Conservation (phyloP, 2,329 filamentous ascomycete species). For the Didymella segeticola region DNA sequence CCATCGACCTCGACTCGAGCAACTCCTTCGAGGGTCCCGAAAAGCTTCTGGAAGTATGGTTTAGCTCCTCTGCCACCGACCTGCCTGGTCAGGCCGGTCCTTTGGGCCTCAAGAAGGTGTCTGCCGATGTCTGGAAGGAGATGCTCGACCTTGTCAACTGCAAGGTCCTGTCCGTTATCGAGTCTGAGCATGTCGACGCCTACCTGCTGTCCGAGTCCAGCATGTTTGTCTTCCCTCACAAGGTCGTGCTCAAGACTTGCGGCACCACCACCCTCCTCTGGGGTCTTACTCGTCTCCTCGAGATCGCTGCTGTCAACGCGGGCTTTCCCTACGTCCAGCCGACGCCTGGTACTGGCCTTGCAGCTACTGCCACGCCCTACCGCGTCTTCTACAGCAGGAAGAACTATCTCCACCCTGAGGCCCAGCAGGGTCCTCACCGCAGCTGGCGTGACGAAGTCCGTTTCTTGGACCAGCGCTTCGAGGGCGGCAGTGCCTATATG, state of each 20-base stretch:
- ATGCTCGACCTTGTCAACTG: slow-evolving; percentile 99
- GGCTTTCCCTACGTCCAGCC: slow-evolving; percentile 86
- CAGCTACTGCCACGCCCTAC: slow-evolving; percentile 84
- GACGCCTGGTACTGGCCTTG: slow-evolving; percentile 68
- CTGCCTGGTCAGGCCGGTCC: slow-evolving; percentile 74
- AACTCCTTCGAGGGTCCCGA: slow-evolving; percentile 98
- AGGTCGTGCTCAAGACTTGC: slow-evolving; percentile 97
- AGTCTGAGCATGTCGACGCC: slow-evolving; percentile 92
- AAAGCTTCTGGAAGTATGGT: slow-evolving; percentile 99
- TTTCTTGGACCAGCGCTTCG: slow-evolving; percentile 89
- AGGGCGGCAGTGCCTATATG: slow-evolving; percentile 96
- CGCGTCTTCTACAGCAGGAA: slow-evolving; percentile 99
- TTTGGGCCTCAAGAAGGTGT: slow-evolving; percentile 84
- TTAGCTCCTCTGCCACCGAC: slow-evolving; percentile 77
- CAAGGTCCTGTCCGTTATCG: slow-evolving; percentile 93
- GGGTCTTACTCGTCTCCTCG: slow-evolving; percentile 87
- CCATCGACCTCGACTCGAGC: slow-evolving; percentile 88
- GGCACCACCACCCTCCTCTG: slow-evolving; percentile 93
- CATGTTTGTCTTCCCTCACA: slow-evolving; percentile 99
- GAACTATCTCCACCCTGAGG: slow-evolving; percentile 95
- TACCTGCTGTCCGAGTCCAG: slow-evolving; percentile 98
- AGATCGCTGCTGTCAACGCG: slow-evolving; percentile 85
- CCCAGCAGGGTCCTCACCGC: slow-evolving; percentile 90
- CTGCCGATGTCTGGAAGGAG: slow-evolving; percentile 85
- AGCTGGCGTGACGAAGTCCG: slow-evolving; percentile 98